Conservation (phyloP, 805 yeast species). For the Pichia nakasei region DNA sequence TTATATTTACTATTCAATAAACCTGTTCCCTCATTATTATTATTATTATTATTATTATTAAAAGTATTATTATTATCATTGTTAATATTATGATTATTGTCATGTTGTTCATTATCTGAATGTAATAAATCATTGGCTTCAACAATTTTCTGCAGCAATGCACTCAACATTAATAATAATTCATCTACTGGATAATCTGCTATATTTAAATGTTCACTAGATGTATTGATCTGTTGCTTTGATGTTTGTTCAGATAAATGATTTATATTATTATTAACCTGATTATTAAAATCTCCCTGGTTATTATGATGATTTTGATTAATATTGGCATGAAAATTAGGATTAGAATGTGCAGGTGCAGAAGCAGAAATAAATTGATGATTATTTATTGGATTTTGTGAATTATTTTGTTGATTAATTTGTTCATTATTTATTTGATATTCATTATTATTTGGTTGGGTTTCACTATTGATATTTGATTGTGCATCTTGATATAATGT, state of each 20-base stretch:
- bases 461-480: constrained; percentile 1
- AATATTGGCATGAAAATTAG: constrained; percentile 2
- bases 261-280: no score
- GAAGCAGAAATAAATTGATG: constrained; percentile 12
- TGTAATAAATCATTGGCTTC: constrained; percentile 83
- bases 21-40: constrained; percentile 13
- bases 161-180: constrained; percentile 74
- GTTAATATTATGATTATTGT: no score
- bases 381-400: background rate
- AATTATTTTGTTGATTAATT: background rate
- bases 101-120: constrained; percentile 38
- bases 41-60: constrained; percentile 6
- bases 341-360: constrained; percentile 12
- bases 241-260: no score
- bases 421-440: constrained; percentile 4
- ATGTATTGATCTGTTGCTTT: constrained; percentile 11
- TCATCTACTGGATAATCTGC: constrained; percentile 78
- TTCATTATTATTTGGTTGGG: background rate
- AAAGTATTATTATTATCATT: constrained; percentile 5
- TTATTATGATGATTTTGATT: background rate
- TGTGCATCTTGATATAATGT: constrained; percentile 27
- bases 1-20: constrained; percentile 36
- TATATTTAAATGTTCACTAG: constrained; percentile 50
- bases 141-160: constrained; percentile 75
- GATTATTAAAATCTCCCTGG: no score